A percentile compares a stretch with the other conserved stretches of the same genome.
These are phyloP conservation scores for Jasminum sambac DNA, from an alignment of 257 asterid genomes.

Conservation along the genomic window DNA sequence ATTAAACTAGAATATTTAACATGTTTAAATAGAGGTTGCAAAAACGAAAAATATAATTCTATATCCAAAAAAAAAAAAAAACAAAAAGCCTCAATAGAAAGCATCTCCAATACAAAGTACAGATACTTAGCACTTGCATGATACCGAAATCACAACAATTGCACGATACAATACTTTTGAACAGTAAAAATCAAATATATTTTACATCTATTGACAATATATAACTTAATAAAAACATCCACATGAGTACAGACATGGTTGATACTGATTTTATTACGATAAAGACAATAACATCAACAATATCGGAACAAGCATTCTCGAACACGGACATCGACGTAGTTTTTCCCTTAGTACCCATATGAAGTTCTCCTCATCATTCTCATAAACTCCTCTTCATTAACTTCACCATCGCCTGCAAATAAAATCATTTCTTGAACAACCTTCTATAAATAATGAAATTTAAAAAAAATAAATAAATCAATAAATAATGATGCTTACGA, in stretches of 20 bases:
- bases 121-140: too few species aligned
- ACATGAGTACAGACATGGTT: background rate
- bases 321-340: background rate
- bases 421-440: background rate
- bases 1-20: too few species aligned
- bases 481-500: slow-evolving; percentile 51
- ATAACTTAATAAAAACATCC: background rate
- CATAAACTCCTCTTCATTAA: slow-evolving; percentile 72
- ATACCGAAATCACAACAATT: too few species aligned
- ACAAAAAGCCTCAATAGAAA: too few species aligned
- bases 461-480: slow-evolving; percentile 1
- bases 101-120: too few species aligned
- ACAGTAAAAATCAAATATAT: background rate
- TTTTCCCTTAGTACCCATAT: slow-evolving; percentile 49
- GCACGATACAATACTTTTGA: too few species aligned
- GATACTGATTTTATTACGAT: slow-evolving; percentile 12
- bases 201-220: background rate
- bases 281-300: slow-evolving; percentile 17
- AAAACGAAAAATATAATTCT: too few species aligned
- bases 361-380: slow-evolving; percentile 94
- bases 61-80: too few species aligned
- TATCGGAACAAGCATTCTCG: background rate
- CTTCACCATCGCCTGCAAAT: slow-evolving; percentile 88
- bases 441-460: slow-evolving; percentile 1
- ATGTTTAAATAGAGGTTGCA: too few species aligned